phyloP scores from a whole-genome alignment of 257 asterid species.

The Forsythia suspensa region DNA sequence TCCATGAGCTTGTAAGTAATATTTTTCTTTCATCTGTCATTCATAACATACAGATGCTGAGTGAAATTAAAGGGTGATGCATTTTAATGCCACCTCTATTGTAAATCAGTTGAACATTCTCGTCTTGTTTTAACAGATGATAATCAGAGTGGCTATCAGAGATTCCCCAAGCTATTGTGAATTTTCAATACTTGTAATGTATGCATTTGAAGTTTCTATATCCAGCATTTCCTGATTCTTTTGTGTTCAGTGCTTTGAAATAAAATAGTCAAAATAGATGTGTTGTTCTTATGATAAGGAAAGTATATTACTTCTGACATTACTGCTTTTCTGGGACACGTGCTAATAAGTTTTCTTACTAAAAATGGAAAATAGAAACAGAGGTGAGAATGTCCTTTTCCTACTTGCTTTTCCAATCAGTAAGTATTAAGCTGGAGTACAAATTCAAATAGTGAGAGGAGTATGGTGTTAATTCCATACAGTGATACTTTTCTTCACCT shows the following conservation, averaged over 20 bases:
- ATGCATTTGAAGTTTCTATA: neutral
- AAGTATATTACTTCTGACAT: neutral
- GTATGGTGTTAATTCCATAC: neutral
- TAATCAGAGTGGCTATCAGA: neutral
- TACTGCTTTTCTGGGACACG: neutral
- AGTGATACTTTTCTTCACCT: slow-evolving; percentile 1
- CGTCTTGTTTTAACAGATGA: neutral
- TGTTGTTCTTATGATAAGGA: neutral
- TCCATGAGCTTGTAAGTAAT: slow-evolving; percentile 62
- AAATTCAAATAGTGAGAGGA: neutral
- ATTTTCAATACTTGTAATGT: neutral
- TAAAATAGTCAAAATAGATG: neutral
- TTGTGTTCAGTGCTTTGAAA: neutral
- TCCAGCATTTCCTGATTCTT: neutral
- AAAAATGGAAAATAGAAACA: neutral
- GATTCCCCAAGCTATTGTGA: neutral
- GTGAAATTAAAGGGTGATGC: neutral
- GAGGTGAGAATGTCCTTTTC: neutral
- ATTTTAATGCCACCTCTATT: neutral
- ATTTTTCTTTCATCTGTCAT: slow-evolving; percentile 8
- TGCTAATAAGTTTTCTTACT: neutral
- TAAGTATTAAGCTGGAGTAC: slow-evolving; percentile 4
- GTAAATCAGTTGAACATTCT: slow-evolving; percentile 4
- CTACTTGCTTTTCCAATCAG: neutral
- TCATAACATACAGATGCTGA: neutral